A percentile compares a stretch with the other conserved stretches of the same genome.
Evolutionary conservation across 1,284 basidiomycete genomes (phyloP).

Genomic region (Moesziomyces parantarcticus): DNA sequence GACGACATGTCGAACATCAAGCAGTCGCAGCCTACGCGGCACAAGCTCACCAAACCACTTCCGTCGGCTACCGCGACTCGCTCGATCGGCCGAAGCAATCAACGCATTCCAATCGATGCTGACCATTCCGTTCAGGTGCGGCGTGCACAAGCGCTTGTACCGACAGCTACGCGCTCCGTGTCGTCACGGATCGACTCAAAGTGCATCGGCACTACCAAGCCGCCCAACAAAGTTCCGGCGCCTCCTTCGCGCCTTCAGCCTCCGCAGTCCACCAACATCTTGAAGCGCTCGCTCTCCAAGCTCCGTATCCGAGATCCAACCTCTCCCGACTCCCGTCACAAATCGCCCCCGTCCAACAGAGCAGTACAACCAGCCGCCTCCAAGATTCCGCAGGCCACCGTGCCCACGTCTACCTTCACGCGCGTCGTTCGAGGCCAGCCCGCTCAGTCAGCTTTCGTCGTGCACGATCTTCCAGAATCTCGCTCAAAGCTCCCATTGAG

Average conservation of each 20-base stretch:
- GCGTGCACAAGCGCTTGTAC: background rate
- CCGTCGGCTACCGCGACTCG: conserved; percentile 3
- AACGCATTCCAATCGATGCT: background rate
- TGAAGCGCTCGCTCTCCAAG: conserved; percentile 37
- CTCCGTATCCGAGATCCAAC: conserved; percentile 24
- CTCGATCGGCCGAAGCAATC: background rate
- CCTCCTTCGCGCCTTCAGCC: background rate
- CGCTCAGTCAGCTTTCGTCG: conserved; percentile 15
- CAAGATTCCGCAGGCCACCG: conserved; percentile 30
- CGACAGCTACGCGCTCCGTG: conserved; percentile 7
- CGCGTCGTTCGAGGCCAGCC: conserved; percentile 9
- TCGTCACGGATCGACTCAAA: conserved; percentile 20
- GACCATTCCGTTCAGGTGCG: background rate
- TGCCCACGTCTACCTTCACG: conserved; percentile 4
- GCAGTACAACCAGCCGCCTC: conserved; percentile 5
- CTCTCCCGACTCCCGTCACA: conserved; percentile 12
- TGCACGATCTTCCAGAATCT: conserved; percentile 1
- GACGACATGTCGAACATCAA: conserved; percentile 35
- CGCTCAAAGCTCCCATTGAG: conserved; percentile 1
- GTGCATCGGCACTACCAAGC: background rate
- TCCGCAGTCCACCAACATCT: conserved; percentile 9
- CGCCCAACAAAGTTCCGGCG: conserved; percentile 5
- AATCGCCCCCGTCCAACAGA: conserved; percentile 3
- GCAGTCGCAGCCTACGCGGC: conserved; percentile 23
- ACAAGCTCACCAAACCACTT: conserved; percentile 1